Evolutionary conservation across 1,284 basidiomycete genomes (phyloP).

Genomic region (Microbotryum lychnidis-dioicae): DNA sequence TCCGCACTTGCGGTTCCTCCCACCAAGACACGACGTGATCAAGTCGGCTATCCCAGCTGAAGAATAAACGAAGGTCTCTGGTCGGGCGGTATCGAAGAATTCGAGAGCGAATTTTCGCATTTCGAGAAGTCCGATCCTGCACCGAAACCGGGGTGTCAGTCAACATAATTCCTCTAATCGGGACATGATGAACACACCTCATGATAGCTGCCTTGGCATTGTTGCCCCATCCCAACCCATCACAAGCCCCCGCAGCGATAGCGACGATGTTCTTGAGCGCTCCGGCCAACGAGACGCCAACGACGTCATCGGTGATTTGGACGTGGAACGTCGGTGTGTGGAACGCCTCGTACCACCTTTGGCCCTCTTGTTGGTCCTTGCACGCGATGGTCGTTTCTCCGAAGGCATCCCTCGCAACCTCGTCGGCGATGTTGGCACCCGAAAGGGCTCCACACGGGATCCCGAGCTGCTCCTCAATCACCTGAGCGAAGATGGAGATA

Average conservation of each 20-base stretch:
- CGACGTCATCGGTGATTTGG: constrained; percentile 50
- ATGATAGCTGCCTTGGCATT: constrained; percentile 55
- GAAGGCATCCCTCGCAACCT: constrained; percentile 48
- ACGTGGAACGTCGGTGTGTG: constrained; percentile 48
- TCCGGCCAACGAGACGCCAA: constrained; percentile 51
- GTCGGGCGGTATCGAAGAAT: constrained; percentile 49
- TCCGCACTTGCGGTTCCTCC: constrained; percentile 49
- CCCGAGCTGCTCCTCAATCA: constrained; percentile 48
- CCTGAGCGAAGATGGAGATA: constrained; percentile 51
- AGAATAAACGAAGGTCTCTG: constrained; percentile 47
- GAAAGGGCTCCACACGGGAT: constrained; percentile 48
- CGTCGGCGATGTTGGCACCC: constrained; percentile 54
- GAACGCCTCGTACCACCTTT: constrained; percentile 40
- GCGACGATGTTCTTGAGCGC: constrained; percentile 53
- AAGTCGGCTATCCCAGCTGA: constrained; percentile 52
- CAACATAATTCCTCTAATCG: constrained; percentile 20
- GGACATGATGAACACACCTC: constrained; percentile 43
- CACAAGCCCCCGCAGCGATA: constrained; percentile 50
- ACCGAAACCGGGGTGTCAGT: no score
- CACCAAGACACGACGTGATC: constrained; percentile 52
- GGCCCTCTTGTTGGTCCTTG: constrained; percentile 43
- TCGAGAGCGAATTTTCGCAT: constrained; percentile 46
- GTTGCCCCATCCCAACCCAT: constrained; percentile 51
- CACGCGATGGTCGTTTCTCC: constrained; percentile 53
- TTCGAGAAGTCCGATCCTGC: constrained; percentile 37